Evolutionary conservation across 441 rosid genomes (phyloP), one percentile per base, ranked within the genome.

Genomic region (Gossypium schwendimanii): DNA sequence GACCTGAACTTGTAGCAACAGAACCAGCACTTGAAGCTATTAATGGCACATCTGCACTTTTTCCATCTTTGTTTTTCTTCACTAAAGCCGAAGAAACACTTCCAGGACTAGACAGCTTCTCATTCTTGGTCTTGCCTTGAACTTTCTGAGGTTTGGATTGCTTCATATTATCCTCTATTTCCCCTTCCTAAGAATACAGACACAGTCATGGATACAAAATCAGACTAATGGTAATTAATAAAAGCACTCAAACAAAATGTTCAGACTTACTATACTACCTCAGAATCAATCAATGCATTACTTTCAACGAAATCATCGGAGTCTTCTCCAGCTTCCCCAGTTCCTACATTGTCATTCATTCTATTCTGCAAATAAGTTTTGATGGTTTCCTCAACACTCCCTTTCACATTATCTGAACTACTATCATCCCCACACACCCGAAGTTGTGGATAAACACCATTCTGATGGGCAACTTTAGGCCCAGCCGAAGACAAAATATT

Each of bases 1-100:
- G 58, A 14, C 61, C 75, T 63, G 84, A 76, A 85, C 60, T 68
- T 28, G 71, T 62, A 80, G 74, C 73, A 83, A 54, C 78, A 68
- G 85, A 75, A 75, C 89, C 96, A 80, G 87, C 91, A 77, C 87
- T 89, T 49, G 91, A 72, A 69, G 76, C 76, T 66, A 76, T 73
- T 17, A 75, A 62, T 21, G 67, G 57, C 12, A 63, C 83, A 75
- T 79, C 87, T 20, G 63, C 75, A 80, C 67, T 78, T 65, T 82
- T 83, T 47, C 74, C 87, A 73, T 85, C 88, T 73, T 79, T 86
- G 71, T 75, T 79, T 77, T 80, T 87, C 84, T 84, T 87, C 69
- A 73, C 41, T 33, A 75, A 86, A 59, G 80, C 76, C 11, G 85
- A 78, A 69, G 89, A 71, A 73, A 53, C 70, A 81, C 53, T 87